Percentiles rank a stretch among this genome's conserved stretches.
Evolutionary conservation across 129 eudicot species (phyloP).

Genomic region (carrot (Daucus carota)): DNA sequence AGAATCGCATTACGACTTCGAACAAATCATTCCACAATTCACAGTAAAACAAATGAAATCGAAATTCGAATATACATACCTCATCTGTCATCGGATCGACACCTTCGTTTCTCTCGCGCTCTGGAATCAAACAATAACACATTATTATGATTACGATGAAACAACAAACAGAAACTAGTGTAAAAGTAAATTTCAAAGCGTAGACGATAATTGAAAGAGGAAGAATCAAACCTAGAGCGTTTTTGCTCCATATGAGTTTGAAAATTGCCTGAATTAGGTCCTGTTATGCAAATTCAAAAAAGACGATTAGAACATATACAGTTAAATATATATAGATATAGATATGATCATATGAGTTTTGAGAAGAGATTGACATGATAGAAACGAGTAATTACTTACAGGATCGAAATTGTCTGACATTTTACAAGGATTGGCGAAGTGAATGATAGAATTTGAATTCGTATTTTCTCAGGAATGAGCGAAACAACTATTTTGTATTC

Average conservation of each 20-base stretch:
- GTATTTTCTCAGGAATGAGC: not conserved
- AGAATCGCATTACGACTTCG: not conserved
- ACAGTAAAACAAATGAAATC: not conserved
- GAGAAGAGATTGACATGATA: not conserved
- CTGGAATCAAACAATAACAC: constrained; percentile 18
- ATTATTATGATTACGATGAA: not conserved
- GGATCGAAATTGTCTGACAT: constrained; percentile 53
- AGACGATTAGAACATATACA: not conserved
- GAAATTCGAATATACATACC: constrained; percentile 29
- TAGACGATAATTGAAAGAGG: not conserved
- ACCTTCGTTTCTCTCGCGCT: constrained; percentile 43
- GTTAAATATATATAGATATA: not conserved
- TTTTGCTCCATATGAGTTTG: constrained; percentile 60
- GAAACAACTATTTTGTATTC: not conserved
- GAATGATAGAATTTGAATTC: not conserved
- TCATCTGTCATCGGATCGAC: constrained; percentile 43
- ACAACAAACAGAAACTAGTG: too few species aligned
- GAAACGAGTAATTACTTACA: constrained; percentile 14
- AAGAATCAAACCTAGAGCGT: constrained; percentile 44
- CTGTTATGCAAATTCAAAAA: constrained; percentile 44
- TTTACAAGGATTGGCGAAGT: not conserved
- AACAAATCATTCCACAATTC: not conserved
- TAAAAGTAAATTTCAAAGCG: not conserved
- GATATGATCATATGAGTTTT: too few species aligned
- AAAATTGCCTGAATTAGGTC: constrained; percentile 61